These are phyloP conservation scores for Closterium sp. DNA, from an alignment of 139 green algal species.

Conservation along the genomic window DNA sequence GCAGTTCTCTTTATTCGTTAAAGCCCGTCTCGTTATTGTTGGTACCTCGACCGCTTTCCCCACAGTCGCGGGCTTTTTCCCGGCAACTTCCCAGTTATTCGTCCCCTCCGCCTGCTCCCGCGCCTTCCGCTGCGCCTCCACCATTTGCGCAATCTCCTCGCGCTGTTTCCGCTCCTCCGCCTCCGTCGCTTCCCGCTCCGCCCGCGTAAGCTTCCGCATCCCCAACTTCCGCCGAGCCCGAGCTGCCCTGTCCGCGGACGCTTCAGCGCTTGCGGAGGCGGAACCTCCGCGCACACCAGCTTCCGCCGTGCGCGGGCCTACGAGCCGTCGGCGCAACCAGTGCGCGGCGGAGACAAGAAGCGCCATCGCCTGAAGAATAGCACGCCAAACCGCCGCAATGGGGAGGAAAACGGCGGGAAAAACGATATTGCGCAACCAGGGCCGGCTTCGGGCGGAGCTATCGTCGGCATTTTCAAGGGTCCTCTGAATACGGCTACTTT, in stretches of 20 bases:
- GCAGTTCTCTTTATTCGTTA: not conserved
- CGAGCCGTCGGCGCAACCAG: not conserved
- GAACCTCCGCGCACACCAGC: not conserved
- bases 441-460: not conserved
- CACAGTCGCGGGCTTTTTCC: not conserved
- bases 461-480: not conserved
- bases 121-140: conserved; percentile 15
- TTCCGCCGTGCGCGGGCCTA: not conserved
- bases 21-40: too few relatives aligned
- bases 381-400: not conserved
- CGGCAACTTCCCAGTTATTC: not conserved
- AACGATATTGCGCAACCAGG: not conserved
- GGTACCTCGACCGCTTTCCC: not conserved
- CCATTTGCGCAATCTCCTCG: conserved; percentile 16
- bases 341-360: not conserved
- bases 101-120: conserved; percentile 20
- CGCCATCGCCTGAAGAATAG: not conserved
- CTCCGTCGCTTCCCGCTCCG: conserved; percentile 15
- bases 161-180: conserved; percentile 29
- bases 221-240: not conserved
- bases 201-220: not conserved
- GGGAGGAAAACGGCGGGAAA: not conserved
- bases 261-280: not conserved
- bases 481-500: not conserved
- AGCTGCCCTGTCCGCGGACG: not conserved